Conservation (phyloP, 805 yeast species). For the Hanseniaspora pseudoguilliermondii region DNA sequence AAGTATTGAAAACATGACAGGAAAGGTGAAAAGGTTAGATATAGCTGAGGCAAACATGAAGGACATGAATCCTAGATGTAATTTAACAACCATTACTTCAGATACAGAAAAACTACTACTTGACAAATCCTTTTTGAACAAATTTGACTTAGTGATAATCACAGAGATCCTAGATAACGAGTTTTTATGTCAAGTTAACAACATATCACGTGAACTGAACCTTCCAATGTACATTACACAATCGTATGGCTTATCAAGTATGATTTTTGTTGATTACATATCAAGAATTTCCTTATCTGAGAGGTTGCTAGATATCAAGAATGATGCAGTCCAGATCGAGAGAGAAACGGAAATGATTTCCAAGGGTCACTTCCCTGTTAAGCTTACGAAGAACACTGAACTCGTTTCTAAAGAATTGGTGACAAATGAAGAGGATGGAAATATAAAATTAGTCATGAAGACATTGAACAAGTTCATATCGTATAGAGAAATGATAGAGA, state of each 20-base stretch:
- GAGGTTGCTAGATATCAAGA: conserved; percentile 33
- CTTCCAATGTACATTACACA: conserved; percentile 60
- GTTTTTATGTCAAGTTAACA: conserved; percentile 39
- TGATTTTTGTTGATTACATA: conserved; percentile 65
- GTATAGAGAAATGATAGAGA: conserved; percentile 26
- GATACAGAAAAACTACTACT: conserved; percentile 21
- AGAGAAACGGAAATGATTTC: conserved; percentile 21
- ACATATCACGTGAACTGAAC: conserved; percentile 39
- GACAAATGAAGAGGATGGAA: conserved; percentile 4
- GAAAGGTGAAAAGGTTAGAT: conserved; percentile 37
- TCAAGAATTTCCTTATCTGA: conserved; percentile 45
- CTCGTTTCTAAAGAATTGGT: conserved; percentile 12
- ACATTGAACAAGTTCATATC: conserved; percentile 21
- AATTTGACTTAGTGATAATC: conserved; percentile 60
- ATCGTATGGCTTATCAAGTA: conserved; percentile 72
- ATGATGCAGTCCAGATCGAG: conserved; percentile 27
- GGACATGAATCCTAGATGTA: conserved; percentile 72
- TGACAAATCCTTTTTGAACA: conserved; percentile 10
- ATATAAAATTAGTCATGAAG: conserved; percentile 13
- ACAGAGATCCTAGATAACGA: conserved; percentile 40
- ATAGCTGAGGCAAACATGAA: conserved; percentile 44
- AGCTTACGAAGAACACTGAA: conserved; percentile 3
- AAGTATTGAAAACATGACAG: conserved; percentile 32
- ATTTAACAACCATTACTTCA: conserved; percentile 32
- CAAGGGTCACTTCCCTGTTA: not conserved